phyloP scores from a whole-genome alignment of 2,329 filamentous ascomycete species.

The Aspergillus awamori region DNA sequence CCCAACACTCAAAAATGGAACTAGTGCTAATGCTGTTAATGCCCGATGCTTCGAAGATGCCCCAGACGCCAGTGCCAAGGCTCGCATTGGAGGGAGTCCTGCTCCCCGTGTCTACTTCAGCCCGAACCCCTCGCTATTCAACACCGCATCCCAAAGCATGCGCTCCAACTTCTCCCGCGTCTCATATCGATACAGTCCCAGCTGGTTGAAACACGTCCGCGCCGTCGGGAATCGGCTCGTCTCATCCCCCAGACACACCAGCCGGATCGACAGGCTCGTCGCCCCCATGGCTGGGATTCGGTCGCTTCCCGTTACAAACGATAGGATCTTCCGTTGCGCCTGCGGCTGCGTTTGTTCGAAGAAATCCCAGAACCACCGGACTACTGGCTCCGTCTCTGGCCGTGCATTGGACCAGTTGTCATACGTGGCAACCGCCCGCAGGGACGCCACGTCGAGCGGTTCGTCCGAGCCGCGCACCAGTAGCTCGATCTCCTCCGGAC shows the following conservation, averaged over 20 bases:
- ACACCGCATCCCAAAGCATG: constrained; percentile 82
- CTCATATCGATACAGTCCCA: constrained; percentile 74
- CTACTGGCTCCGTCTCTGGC: constrained; percentile 64
- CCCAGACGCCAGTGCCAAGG: constrained; percentile 2
- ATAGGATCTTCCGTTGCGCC: constrained; percentile 76
- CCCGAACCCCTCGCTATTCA: constrained; percentile 89
- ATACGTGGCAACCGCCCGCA: constrained; percentile 77
- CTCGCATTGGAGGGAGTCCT: constrained; percentile 11
- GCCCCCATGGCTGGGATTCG: constrained; percentile 87
- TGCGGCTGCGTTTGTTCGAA: constrained; percentile 67
- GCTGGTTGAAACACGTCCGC: constrained; percentile 86
- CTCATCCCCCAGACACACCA: constrained; percentile 76
- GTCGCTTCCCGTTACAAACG: constrained; percentile 89
- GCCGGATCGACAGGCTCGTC: constrained; percentile 73
- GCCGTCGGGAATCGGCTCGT: constrained; percentile 77
- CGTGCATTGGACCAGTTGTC: constrained; percentile 70
- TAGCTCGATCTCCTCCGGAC: constrained; percentile 88
- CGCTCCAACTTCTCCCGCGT: constrained; percentile 68
- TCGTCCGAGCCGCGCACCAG: constrained; percentile 85
- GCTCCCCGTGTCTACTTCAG: constrained; percentile 57
- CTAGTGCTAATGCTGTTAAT: background rate
- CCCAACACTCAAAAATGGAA: background rate
- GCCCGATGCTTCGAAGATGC: background rate
- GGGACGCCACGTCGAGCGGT: constrained; percentile 72
- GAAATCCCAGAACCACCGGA: constrained; percentile 87